These are phyloP conservation scores for Phlebopus sp. DNA, from an alignment of 1,284 basidiomycete species.

Conservation along the genomic window DNA sequence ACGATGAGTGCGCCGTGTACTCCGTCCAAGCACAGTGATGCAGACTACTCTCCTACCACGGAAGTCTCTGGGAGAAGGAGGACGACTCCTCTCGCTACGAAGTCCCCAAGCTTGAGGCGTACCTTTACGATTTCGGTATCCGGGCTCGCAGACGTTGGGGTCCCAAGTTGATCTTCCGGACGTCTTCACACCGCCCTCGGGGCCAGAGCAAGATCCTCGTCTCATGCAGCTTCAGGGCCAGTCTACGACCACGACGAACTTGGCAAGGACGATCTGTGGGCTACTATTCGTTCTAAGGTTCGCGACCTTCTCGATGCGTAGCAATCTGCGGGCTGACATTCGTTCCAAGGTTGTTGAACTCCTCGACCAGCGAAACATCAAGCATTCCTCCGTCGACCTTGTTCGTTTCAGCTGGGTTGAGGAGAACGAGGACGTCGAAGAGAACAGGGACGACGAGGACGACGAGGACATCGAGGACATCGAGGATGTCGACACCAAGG, in stretches of 20 bases:
- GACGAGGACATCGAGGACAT: constrained; percentile 8
- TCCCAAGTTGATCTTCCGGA: too few species aligned
- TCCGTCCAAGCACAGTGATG: not conserved
- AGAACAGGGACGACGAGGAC: constrained; percentile 24
- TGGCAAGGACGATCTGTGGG: constrained; percentile 34
- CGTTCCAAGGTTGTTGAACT: constrained; percentile 34
- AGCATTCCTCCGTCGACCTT: constrained; percentile 34
- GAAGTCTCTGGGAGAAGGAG: too few species aligned
- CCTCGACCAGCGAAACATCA: constrained; percentile 29
- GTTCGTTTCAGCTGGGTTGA: constrained; percentile 37
- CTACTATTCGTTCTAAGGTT: constrained; percentile 33
- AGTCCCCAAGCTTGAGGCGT: too few species aligned
- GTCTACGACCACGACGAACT: constrained; percentile 34
- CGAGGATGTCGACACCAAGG: not conserved
- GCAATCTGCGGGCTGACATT: constrained; percentile 33
- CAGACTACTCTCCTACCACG: too few species aligned
- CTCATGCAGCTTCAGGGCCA: constrained; percentile 32
- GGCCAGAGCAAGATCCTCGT: constrained; percentile 19
- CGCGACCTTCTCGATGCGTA: constrained; percentile 32
- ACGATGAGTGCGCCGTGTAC: not conserved
- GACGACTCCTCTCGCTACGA: too few species aligned
- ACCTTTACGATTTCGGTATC: too few species aligned
- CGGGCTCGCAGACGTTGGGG: too few species aligned
- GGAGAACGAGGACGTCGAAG: constrained; percentile 12
- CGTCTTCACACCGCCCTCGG: too few species aligned